A percentile compares a stretch with the other conserved stretches of the same genome.
Evolutionary conservation across 192 early-diverging fungal species (phyloP).

Genomic region (Oehlia diaphana): DNA sequence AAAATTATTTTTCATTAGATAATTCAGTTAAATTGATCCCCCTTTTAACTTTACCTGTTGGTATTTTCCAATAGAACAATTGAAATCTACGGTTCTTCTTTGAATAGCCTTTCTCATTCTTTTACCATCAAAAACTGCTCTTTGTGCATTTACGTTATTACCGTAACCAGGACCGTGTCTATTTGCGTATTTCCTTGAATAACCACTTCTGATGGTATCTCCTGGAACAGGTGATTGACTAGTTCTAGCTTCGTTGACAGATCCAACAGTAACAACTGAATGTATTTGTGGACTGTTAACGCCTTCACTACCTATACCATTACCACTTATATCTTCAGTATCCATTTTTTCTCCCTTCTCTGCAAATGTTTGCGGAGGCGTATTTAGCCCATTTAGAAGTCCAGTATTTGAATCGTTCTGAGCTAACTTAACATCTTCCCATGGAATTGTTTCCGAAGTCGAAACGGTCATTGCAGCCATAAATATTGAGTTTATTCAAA

Average conservation of each 20-base stretch:
- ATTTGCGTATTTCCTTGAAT: not conserved
- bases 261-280: not conserved
- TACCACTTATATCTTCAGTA: not conserved
- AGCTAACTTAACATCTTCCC: not conserved
- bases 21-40: not conserved
- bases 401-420: not conserved
- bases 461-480: not conserved
- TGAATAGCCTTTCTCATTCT: slow-evolving; percentile 87
- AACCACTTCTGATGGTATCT: not conserved
- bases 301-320: not conserved
- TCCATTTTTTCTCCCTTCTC: not conserved
- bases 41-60: slow-evolving; percentile 57
- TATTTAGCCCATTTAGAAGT: not conserved
- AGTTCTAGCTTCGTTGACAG: not conserved
- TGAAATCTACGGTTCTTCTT: slow-evolving; percentile 92
- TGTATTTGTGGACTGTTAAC: not conserved
- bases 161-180: not conserved
- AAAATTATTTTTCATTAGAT: not conserved
- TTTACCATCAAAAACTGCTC: slow-evolving; percentile 63
- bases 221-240: not conserved
- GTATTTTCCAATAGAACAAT: slow-evolving; percentile 75
- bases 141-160: slow-evolving; percentile 25
- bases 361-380: not conserved
- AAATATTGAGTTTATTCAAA: not conserved
- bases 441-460: not conserved